Conservation (phyloP, 2,329 filamentous ascomycete species). For the Ophiostoma ulmi region DNA sequence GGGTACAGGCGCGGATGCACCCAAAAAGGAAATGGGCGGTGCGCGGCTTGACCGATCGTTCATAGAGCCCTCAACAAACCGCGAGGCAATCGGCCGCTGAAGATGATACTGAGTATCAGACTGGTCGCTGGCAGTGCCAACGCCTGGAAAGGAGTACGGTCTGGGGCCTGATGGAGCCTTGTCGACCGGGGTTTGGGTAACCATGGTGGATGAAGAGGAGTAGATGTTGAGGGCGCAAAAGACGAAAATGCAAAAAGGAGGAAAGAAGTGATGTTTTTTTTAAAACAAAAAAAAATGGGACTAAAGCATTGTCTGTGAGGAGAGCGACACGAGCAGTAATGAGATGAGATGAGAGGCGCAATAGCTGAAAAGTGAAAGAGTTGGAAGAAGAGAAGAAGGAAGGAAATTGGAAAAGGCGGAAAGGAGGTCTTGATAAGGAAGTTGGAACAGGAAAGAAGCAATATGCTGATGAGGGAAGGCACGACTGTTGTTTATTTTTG, state of each 20-base stretch:
- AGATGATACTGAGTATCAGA: background rate
- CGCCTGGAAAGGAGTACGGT: constrained; percentile 21
- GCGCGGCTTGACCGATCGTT: constrained; percentile 68
- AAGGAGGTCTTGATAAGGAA: background rate
- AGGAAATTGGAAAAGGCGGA: background rate
- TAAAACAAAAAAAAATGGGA: background rate
- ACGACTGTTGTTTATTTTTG: constrained; percentile 14
- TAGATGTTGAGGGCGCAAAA: background rate
- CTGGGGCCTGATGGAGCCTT: background rate
- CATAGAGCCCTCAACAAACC: constrained; percentile 80
- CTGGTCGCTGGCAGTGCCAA: background rate
- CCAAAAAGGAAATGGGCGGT: constrained; percentile 63
- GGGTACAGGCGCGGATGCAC: constrained; percentile 29
- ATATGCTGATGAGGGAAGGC: background rate
- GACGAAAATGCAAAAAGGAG: background rate
- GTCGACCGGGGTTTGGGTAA: background rate
- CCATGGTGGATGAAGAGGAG: background rate
- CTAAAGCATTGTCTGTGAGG: background rate
- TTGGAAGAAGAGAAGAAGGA: background rate
- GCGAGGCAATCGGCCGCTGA: constrained; percentile 36
- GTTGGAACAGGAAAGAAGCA: background rate
- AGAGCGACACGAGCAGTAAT: background rate
- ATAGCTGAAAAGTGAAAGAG: background rate
- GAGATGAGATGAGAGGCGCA: background rate
- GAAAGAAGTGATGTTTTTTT: background rate